Evolutionary conservation across 805 yeast species (phyloP).

Genomic region (Suhomyces faveliae): DNA sequence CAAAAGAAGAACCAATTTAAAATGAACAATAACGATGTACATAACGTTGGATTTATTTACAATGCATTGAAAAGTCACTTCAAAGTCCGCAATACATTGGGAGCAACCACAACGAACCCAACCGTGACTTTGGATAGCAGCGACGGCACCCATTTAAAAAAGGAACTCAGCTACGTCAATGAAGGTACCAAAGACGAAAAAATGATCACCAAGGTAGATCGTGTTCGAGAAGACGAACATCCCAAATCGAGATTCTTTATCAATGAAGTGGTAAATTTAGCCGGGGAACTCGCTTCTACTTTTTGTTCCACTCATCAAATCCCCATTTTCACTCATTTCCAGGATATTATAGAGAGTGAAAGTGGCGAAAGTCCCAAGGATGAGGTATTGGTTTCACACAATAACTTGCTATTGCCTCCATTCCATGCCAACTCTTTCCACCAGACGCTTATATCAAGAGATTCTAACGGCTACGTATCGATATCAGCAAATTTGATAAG

Average conservation of each 20-base stretch:
- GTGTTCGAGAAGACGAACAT: conserved; percentile 1
- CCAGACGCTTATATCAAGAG: conserved; percentile 39
- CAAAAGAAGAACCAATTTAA: conserved; percentile 2
- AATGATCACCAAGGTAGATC: conserved; percentile 7
- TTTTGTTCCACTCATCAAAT: conserved; percentile 19
- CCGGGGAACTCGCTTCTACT: conserved; percentile 22
- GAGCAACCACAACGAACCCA: conserved; percentile 22
- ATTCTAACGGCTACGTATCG: conserved; percentile 34
- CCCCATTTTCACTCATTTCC: conserved; percentile 20
- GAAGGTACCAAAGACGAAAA: conserved; percentile 5
- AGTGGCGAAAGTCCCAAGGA: conserved; percentile 16
- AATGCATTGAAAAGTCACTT: conserved; percentile 32
- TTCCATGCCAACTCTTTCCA: conserved; percentile 34
- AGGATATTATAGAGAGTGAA: conserved; percentile 19
- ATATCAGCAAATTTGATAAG: conserved; percentile 34
- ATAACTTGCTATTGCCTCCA: conserved; percentile 35
- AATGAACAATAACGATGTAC: conserved; percentile 26
- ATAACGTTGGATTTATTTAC: conserved; percentile 32
- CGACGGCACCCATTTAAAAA: conserved; percentile 18
- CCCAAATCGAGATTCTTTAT: conserved; percentile 22
- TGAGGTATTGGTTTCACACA: conserved; percentile 31
- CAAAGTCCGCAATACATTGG: conserved; percentile 28
- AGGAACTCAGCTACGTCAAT: conserved; percentile 7
- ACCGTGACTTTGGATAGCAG: conserved; percentile 5
- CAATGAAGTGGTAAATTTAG: conserved; percentile 26